These are phyloP conservation scores for Gossypium davidsonii DNA, from an alignment of 441 rosid species.

Conservation along the genomic window DNA sequence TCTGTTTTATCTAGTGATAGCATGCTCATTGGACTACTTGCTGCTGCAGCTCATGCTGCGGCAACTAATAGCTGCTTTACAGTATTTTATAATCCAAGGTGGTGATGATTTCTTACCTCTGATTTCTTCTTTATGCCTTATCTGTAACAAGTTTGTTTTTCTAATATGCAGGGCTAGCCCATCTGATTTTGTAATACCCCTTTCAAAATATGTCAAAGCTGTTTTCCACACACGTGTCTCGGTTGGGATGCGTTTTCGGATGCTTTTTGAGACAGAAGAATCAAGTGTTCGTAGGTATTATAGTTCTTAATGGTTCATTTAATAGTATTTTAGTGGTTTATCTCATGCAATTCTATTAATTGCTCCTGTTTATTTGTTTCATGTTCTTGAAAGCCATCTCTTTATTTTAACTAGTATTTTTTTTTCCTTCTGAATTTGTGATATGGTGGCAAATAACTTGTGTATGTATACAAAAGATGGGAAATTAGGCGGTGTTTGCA, in stretches of 20 bases:
- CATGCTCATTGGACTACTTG: conserved; percentile 82
- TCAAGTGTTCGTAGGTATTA: conserved; percentile 36
- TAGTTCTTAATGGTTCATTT: neutral
- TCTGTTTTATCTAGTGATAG: conserved; percentile 79
- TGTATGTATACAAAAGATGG: neutral
- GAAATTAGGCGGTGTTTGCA: too few species aligned
- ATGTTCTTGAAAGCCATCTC: neutral
- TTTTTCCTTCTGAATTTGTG: neutral
- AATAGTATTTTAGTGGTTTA: neutral
- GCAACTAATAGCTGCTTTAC: conserved; percentile 73
- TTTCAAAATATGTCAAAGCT: conserved; percentile 34
- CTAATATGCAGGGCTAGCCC: conserved; percentile 29
- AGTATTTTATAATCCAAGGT: conserved; percentile 80
- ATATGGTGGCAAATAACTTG: neutral
- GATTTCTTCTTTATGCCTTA: neutral
- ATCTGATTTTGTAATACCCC: conserved; percentile 39
- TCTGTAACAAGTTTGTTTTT: conserved; percentile 1
- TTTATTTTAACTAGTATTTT: neutral
- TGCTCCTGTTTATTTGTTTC: neutral
- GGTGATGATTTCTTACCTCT: neutral
- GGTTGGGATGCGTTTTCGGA: conserved; percentile 41
- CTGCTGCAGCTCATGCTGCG: conserved; percentile 87
- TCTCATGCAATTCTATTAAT: neutral
- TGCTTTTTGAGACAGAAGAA: conserved; percentile 44
- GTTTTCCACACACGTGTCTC: conserved; percentile 38